A percentile compares a stretch with the other conserved stretches of the same genome.
These are phyloP conservation scores for Straminergon stramineum DNA, from an alignment of 225 moss, liverwort and hornwort species.

Conservation along the genomic window DNA sequence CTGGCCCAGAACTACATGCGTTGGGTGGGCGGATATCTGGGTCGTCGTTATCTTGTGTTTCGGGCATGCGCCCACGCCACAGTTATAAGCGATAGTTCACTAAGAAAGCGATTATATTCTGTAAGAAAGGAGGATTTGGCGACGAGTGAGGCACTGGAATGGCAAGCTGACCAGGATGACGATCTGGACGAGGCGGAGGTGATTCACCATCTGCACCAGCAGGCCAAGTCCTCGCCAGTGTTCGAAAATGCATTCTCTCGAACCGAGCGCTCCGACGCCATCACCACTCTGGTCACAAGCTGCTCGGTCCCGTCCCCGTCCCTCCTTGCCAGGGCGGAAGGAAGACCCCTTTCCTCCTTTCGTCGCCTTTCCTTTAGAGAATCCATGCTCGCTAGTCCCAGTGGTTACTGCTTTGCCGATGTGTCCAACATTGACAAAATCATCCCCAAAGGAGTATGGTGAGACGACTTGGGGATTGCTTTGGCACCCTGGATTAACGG, in stretches of 20 bases:
- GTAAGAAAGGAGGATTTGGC: neutral
- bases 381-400: rapidly evolving
- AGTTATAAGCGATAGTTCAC: neutral
- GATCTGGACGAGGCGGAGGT: neutral
- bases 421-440: neutral
- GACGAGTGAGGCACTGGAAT: neutral
- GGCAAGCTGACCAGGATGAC: neutral
- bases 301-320: neutral
- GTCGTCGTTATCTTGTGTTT: neutral
- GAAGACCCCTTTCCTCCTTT: neutral
- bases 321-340: neutral
- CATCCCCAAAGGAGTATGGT: rapidly evolving
- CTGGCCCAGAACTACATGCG: rapidly evolving
- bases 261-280: neutral
- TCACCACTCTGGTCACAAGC: neutral
- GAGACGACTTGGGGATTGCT: rapidly evolving
- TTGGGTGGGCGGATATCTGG: rapidly evolving
- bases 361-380: neutral
- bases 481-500: too few species aligned
- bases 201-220: neutral
- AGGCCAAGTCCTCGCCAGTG: neutral
- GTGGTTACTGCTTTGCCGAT: rapidly evolving
- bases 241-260: neutral
- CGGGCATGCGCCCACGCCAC: neutral
- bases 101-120: rapidly evolving